A percentile compares a stretch with the other conserved stretches of the same genome.
Evolutionary conservation across 2,329 filamentous ascomycete genomes (phyloP).

Genomic region (Fusarium hainanense): DNA sequence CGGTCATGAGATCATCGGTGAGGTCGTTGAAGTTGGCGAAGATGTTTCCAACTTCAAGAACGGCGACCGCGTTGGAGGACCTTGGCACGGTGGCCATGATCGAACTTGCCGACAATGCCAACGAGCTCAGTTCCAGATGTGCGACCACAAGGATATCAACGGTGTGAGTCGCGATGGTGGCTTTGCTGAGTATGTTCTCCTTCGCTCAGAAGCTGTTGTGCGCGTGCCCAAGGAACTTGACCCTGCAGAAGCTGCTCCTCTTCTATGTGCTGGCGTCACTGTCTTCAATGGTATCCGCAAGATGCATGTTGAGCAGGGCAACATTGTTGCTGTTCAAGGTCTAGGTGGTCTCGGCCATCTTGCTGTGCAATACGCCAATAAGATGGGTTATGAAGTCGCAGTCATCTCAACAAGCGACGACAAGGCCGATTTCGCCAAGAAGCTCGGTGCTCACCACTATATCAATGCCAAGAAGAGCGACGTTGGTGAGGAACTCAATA

Average conservation of each 20-base stretch:
- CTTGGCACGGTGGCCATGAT: constrained; percentile 66
- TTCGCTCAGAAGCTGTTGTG: constrained; percentile 70
- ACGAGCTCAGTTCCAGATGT: constrained; percentile 74
- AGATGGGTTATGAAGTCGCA: constrained; percentile 80
- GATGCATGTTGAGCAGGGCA: constrained; percentile 63
- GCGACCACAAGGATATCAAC: constrained; percentile 70
- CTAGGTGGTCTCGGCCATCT: constrained; percentile 82
- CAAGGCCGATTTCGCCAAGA: constrained; percentile 74
- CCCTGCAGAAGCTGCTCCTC: constrained; percentile 65
- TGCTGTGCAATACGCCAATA: constrained; percentile 78
- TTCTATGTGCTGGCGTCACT: constrained; percentile 74
- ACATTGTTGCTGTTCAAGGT: constrained; percentile 71
- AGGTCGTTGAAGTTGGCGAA: constrained; percentile 69
- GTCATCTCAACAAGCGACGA: constrained; percentile 73
- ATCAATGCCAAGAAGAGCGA: constrained; percentile 65
- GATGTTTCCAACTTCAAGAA: constrained; percentile 67
- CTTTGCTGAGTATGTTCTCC: constrained; percentile 71
- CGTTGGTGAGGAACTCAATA: constrained; percentile 61
- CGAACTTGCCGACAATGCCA: constrained; percentile 70
- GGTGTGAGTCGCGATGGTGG: constrained; percentile 75
- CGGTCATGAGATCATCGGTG: constrained; percentile 79
- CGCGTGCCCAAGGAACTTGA: constrained; percentile 64
- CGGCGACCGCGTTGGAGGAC: constrained; percentile 72
- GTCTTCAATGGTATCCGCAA: constrained; percentile 70
- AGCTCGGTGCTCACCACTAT: constrained; percentile 58